Evolutionary conservation across 495 filamentous ascomycete species (phyloP).

Genomic region (Aspergillus mulundensis): DNA sequence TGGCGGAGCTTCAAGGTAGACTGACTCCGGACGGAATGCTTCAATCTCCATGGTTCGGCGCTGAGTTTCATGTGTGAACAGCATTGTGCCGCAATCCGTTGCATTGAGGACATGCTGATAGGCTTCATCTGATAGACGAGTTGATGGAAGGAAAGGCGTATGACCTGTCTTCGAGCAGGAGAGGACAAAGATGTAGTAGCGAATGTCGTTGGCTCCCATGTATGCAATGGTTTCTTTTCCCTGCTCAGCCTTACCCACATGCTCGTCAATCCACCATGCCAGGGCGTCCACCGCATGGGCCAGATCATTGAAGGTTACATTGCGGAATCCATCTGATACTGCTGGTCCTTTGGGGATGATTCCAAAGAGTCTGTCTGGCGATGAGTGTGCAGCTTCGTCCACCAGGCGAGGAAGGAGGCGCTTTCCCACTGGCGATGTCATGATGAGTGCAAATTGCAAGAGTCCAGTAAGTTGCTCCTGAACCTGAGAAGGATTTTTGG

Average conservation of each 20-base stretch:
- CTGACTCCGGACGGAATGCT: slow-evolving; percentile 1
- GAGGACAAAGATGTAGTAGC: slow-evolving; percentile 35
- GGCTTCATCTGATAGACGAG: slow-evolving; percentile 17
- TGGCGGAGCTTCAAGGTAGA: slow-evolving; percentile 19
- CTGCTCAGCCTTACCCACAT: slow-evolving; percentile 25
- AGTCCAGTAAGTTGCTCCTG: neutral
- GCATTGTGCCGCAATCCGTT: neutral
- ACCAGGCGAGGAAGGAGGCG: slow-evolving; percentile 16
- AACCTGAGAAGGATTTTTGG: neutral
- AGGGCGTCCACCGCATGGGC: slow-evolving; percentile 49
- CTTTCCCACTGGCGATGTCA: neutral
- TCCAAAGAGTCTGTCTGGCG: slow-evolving; percentile 40
- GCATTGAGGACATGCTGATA: slow-evolving; percentile 15
- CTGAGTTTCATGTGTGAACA: neutral
- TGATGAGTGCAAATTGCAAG: neutral
- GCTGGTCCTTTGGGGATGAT: slow-evolving; percentile 38
- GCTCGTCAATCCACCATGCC: slow-evolving; percentile 44
- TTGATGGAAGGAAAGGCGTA: slow-evolving; percentile 14
- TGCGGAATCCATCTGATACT: slow-evolving; percentile 48
- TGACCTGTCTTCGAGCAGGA: slow-evolving; percentile 48
- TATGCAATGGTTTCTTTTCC: slow-evolving; percentile 29
- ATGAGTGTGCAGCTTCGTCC: slow-evolving; percentile 39
- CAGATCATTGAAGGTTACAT: slow-evolving; percentile 44
- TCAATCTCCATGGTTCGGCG: neutral
- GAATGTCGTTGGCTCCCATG: slow-evolving; percentile 41